These are phyloP conservation scores for Fraxinus paxiana DNA, from an alignment of 305 asterid genomes.

Conservation along the genomic window DNA sequence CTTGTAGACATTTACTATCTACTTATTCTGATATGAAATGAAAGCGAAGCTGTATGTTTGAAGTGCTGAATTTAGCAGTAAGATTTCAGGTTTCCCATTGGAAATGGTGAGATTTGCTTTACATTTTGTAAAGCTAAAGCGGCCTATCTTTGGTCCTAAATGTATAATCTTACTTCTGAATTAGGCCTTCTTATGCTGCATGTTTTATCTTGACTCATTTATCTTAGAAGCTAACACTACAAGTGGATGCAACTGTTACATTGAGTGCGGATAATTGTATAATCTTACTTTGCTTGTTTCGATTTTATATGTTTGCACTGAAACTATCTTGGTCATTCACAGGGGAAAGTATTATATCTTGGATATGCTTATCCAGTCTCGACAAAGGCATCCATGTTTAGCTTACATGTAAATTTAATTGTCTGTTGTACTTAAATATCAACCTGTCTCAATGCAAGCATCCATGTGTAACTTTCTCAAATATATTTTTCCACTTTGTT, in stretches of 20 bases:
- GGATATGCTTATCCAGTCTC: background rate
- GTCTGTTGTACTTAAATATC: background rate
- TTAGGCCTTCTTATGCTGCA: background rate
- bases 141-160: background rate
- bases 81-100: background rate
- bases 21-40: background rate
- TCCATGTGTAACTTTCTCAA: background rate
- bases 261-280: background rate
- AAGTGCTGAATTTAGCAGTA: background rate
- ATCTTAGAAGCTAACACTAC: background rate
- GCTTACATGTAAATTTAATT: background rate
- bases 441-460: background rate
- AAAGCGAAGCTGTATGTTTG: background rate
- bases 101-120: background rate
- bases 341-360: background rate
- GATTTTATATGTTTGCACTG: background rate
- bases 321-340: background rate
- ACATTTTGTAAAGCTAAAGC: background rate
- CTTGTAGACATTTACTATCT: background rate
- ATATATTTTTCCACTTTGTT: background rate
- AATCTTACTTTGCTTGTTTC: background rate
- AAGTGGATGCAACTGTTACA: background rate
- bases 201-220: background rate
- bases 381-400: background rate
- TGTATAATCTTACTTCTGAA: background rate